Conservation (phyloP, 306 rosid species). For the Quercus bicolor region DNA sequence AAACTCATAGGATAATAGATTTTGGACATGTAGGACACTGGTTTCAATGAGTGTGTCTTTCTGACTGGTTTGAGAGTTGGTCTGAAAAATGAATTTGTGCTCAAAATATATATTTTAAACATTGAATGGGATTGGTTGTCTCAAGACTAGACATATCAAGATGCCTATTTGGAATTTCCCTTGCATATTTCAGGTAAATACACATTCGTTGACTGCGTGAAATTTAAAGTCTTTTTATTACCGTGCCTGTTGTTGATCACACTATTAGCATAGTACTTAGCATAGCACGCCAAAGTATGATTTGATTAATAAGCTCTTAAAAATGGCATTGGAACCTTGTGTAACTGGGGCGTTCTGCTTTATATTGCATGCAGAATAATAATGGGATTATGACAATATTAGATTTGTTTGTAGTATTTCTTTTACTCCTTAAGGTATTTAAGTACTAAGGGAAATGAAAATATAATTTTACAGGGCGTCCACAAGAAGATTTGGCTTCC, state of each 20-base stretch:
- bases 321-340: background rate
- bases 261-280: background rate
- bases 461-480: constrained; percentile 49
- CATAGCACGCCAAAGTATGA: background rate
- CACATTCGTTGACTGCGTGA: background rate
- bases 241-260: background rate
- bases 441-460: constrained; percentile 17
- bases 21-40: background rate
- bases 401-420: background rate
- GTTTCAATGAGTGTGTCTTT: background rate
- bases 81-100: background rate
- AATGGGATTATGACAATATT: background rate
- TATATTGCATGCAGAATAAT: background rate
- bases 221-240: background rate
- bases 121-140: background rate
- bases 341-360: background rate
- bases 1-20: background rate
- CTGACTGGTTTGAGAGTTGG: background rate
- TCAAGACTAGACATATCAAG: background rate
- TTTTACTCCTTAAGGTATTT: constrained; percentile 1
- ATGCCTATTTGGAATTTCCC: background rate
- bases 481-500: constrained; percentile 44
- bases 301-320: background rate
- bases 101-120: background rate
- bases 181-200: too few species aligned